phyloP scores from a whole-genome alignment of 2,329 filamentous ascomycete species.

The Paramyrothecium sp. region DNA sequence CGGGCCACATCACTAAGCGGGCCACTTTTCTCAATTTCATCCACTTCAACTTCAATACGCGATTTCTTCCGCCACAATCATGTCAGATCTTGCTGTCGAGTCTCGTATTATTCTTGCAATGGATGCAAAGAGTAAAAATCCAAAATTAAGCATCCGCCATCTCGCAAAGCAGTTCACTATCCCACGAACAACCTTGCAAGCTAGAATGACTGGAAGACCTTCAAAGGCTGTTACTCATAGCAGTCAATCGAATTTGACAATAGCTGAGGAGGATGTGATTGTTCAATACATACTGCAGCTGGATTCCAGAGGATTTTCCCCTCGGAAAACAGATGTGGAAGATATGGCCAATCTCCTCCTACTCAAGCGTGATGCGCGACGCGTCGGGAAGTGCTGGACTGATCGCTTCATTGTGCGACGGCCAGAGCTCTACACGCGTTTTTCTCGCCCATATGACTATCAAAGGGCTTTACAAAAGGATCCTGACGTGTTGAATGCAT shows the following conservation, averaged over 20 bases:
- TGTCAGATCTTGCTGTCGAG: neutral
- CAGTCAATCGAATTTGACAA: neutral
- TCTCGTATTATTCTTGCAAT: neutral
- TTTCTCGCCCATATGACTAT: constrained; percentile 17
- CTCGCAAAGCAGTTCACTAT: neutral
- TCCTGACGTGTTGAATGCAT: constrained; percentile 13
- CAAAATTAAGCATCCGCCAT: neutral
- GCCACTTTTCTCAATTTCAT: neutral
- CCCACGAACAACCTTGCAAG: neutral
- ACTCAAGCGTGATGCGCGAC: constrained; percentile 11
- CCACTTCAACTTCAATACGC: neutral
- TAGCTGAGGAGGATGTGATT: constrained; percentile 6
- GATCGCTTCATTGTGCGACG: constrained; percentile 20
- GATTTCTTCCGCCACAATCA: neutral
- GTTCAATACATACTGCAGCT: constrained; percentile 15
- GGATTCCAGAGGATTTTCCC: constrained; percentile 16
- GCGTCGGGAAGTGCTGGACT: constrained; percentile 17
- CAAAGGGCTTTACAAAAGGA: constrained; percentile 19
- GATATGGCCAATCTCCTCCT: constrained; percentile 20
- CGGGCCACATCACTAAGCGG: neutral
- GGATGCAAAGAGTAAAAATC: neutral
- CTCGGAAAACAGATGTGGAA: constrained; percentile 13
- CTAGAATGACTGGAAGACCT: neutral
- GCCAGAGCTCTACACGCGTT: constrained; percentile 18
- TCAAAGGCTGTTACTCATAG: neutral